Evolutionary conservation across 202 grass and related monocot species (phyloP).

Genomic region (Digitaria exilis): DNA sequence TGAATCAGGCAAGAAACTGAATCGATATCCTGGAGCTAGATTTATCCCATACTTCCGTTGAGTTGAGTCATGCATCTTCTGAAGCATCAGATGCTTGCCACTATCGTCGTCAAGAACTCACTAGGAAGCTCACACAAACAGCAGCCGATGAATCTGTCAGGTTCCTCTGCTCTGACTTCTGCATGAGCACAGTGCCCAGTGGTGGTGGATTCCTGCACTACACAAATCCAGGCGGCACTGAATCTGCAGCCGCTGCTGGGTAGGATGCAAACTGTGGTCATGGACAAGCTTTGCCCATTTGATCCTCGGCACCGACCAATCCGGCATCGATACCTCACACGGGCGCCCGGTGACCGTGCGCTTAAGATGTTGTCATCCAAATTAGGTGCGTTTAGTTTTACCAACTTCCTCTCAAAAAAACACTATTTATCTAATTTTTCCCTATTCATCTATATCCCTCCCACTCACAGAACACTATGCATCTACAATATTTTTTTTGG

Average conservation of each 20-base stretch:
- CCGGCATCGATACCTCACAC: not conserved
- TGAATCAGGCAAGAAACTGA: not conserved
- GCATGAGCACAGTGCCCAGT: slow-evolving; percentile 11
- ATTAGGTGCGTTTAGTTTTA: too few species aligned
- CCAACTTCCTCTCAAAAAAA: too few species aligned
- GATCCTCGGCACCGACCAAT: not conserved
- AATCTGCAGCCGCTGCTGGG: slow-evolving; percentile 21
- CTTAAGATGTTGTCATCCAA: slow-evolving; percentile 25
- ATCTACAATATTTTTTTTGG: too few species aligned
- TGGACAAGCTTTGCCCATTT: not conserved
- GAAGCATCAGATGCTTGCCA: slow-evolving; percentile 48
- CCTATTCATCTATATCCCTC: too few species aligned
- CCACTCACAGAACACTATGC: too few species aligned
- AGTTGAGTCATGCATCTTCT: slow-evolving; percentile 22
- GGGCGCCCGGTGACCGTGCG: not conserved
- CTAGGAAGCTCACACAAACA: slow-evolving; percentile 37
- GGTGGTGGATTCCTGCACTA: not conserved
- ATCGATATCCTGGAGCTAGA: not conserved
- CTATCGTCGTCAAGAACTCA: slow-evolving; percentile 29
- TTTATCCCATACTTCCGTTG: not conserved
- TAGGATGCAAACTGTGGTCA: not conserved
- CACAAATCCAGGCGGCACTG: slow-evolving; percentile 8
- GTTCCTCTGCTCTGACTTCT: slow-evolving; percentile 27
- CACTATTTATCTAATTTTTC: too few species aligned
- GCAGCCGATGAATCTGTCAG: slow-evolving; percentile 27